Evolutionary conservation across 106 monocot species (phyloP).

Genomic region (Ottelia alismoides): DNA sequence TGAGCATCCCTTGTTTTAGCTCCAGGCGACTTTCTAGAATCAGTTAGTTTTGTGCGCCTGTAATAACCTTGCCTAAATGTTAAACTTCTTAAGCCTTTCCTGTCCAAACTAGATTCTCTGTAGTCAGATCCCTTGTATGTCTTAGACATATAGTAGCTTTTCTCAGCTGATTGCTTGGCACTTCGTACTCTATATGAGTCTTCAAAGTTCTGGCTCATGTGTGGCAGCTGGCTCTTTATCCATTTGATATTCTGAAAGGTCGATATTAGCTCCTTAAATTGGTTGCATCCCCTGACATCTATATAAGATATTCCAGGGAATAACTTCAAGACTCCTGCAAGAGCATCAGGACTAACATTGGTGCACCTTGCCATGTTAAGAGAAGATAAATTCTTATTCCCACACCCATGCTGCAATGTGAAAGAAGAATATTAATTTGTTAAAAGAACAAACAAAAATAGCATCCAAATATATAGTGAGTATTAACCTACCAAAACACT

Average conservation of each 20-base stretch:
- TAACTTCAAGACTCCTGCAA: conserved; percentile 53
- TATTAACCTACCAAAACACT: conserved; percentile 61
- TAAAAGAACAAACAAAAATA: not conserved
- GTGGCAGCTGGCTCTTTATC: conserved; percentile 26
- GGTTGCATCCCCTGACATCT: conserved; percentile 72
- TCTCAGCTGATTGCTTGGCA: conserved; percentile 60
- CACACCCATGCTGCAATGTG: conserved; percentile 57
- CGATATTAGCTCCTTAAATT: conserved; percentile 51
- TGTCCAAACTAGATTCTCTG: conserved; percentile 25
- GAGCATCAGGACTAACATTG: conserved; percentile 45
- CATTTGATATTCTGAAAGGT: conserved; percentile 63
- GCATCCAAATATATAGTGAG: not conserved
- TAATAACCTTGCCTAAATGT: conserved; percentile 73
- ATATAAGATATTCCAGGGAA: conserved; percentile 51
- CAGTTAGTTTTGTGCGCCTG: conserved; percentile 60
- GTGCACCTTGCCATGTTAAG: conserved; percentile 56
- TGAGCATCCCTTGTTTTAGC: conserved; percentile 78
- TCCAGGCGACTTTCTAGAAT: conserved; percentile 60
- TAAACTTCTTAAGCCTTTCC: conserved; percentile 12
- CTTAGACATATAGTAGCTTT: conserved; percentile 23
- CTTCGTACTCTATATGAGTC: conserved; percentile 53
- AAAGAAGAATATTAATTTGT: not conserved
- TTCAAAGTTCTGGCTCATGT: conserved; percentile 22
- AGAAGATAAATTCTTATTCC: conserved; percentile 52
- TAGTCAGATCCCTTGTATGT: conserved; percentile 19